Conservation (phyloP, 306 rosid genomes). For the Rosa rugosa region DNA sequence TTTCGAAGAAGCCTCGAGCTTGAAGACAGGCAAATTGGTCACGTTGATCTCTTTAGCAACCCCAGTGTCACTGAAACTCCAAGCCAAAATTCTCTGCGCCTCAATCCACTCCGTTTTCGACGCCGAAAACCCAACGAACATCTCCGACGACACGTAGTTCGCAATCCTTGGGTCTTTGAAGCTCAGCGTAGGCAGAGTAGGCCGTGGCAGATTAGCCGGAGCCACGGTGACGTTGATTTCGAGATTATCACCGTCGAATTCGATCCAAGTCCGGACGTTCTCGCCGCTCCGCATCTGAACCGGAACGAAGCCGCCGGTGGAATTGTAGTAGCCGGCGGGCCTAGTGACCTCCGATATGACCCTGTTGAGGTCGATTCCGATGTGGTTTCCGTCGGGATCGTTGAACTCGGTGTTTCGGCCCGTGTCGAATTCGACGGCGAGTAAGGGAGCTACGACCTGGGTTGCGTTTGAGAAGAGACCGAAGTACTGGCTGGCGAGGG, state of each 20-base stretch:
- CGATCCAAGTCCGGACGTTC: constrained; percentile 80
- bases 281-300: constrained; percentile 59
- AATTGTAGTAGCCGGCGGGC: constrained; percentile 62
- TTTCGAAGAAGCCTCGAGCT: constrained; percentile 26
- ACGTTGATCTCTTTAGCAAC: constrained; percentile 58
- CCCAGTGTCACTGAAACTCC: constrained; percentile 84
- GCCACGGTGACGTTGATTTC: constrained; percentile 67
- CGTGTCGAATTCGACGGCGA: constrained; percentile 83
- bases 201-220: constrained; percentile 56
- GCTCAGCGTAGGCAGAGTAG: constrained; percentile 52
- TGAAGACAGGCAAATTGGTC: constrained; percentile 55
- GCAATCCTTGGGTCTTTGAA: constrained; percentile 45
- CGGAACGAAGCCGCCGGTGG: constrained; percentile 52
- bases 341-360: neutral
- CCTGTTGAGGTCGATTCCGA: constrained; percentile 74
- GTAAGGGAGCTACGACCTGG: constrained; percentile 46
- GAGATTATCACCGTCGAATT: constrained; percentile 51
- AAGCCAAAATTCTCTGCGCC: constrained; percentile 72
- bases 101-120: constrained; percentile 74
- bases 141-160: constrained; percentile 59
- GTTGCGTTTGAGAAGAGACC: constrained; percentile 74
- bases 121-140: constrained; percentile 91
- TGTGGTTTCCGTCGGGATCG: constrained; percentile 68
- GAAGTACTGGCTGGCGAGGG: constrained; percentile 77
- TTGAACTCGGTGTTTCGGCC: constrained; percentile 80